Conservation (phyloP, 495 filamentous ascomycete genomes). For the Lentithecium fluviatile region DNA sequence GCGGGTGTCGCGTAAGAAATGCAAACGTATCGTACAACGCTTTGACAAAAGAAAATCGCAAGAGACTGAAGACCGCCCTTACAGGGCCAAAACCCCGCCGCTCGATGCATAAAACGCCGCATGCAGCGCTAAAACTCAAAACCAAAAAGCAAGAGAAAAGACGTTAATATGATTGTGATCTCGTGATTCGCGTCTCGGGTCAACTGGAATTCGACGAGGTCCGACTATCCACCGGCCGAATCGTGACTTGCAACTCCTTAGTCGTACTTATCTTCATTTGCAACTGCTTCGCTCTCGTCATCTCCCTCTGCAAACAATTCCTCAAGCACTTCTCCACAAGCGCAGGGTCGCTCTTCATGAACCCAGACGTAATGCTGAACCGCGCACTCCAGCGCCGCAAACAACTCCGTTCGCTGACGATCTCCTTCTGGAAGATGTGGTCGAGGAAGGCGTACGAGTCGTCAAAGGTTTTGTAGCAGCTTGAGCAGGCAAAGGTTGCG, state of each 20-base stretch:
- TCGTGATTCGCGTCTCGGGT: no score
- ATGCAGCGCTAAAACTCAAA: no score
- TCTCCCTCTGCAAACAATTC: conserved; percentile 29
- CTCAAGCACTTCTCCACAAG: conserved; percentile 26
- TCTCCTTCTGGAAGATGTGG: conserved; percentile 27
- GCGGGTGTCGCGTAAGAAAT: no score
- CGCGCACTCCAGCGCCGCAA: conserved; percentile 7
- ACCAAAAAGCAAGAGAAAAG: no score
- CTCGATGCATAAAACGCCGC: no score
- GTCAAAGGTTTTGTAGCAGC: conserved; percentile 31
- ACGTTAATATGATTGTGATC: no score
- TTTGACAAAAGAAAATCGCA: no score
- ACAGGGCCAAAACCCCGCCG: no score
- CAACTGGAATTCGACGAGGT: no score
- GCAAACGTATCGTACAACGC: no score
- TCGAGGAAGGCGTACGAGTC: conserved; percentile 31
- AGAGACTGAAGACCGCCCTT: no score
- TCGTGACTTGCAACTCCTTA: not conserved
- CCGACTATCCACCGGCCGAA: no score
- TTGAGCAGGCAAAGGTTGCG: conserved; percentile 21
- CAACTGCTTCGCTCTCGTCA: conserved; percentile 10
- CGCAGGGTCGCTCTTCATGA: conserved; percentile 14
- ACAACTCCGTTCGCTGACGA: conserved; percentile 26
- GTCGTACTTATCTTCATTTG: conserved; percentile 5
- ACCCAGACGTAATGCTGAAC: not conserved